Evolutionary conservation across 306 rosid genomes (phyloP), one percentile per base, ranked within the genome.

Genomic region (Lathyrus oleraceus): DNA sequence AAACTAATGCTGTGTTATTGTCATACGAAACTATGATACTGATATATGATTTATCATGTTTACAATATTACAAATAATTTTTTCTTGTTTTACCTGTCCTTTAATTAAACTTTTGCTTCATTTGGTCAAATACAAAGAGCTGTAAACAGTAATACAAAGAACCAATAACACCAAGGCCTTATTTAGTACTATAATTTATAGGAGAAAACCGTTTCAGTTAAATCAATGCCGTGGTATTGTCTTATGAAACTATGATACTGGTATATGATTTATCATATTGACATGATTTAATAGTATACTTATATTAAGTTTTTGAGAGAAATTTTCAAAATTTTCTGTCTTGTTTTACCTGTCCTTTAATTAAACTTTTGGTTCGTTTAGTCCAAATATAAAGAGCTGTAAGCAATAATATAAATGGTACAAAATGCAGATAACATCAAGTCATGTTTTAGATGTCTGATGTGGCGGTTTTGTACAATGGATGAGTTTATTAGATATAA

Each of bases 111-210:
- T 32, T 32, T 32, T 25, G 28, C 28, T 32, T 32, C 8, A 32
- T 32, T 32, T 32, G 6, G 38, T 32, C 38, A 6, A 32, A 32
- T 32, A 32, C 8, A 6, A 32, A 32, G 39, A 32, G 38, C 38
- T 32, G 8, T 32, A 32, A 32, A 32, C 38, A 32, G 6, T 32
- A 32, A 32, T 32, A 32, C 8, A 32, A 32, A 32, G 38, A 32
- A 32, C 8, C 8, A 21, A 58, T 43, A 25, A 43, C 36, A 15
- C 45, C 49, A 7, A 17, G 12, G 6, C 56, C 30, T 32, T 43
- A 43, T 67, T 76, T 72, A 66, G 38, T 61, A 25, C 6, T 52
- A 19, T 48, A 40, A 67, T 32, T 81, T 51, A 61, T 71, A 27
- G 78, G 60, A 30, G 28, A n/a, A 6, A 71, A 51, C 51, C 11